These are phyloP conservation scores for Penicillium alfredii DNA, from an alignment of 495 filamentous ascomycete genomes.

Conservation along the genomic window DNA sequence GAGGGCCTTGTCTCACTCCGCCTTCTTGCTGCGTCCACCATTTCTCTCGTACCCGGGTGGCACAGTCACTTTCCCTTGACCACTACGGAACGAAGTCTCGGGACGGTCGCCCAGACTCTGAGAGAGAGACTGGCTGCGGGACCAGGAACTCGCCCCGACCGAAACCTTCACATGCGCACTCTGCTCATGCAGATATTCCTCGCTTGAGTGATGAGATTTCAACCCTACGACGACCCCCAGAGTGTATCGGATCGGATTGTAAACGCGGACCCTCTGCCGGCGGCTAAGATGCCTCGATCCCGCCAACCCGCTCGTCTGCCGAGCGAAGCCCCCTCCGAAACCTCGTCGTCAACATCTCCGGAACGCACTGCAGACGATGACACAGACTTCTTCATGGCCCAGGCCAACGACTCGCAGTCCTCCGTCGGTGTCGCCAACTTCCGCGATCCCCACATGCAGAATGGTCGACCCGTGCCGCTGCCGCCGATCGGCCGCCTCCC, in stretches of 20 bases:
- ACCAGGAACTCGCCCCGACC: too few species aligned
- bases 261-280: background rate
- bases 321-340: slow-evolving; percentile 47
- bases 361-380: slow-evolving; percentile 81
- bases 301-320: slow-evolving; percentile 35
- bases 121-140: too few species aligned
- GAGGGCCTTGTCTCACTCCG: slow-evolving; percentile 3
- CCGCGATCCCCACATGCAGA: slow-evolving; percentile 58
- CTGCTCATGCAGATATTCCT: slow-evolving; percentile 12
- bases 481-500: slow-evolving; percentile 80
- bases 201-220: slow-evolving; percentile 20
- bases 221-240: slow-evolving; percentile 12
- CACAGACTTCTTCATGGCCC: slow-evolving; percentile 82
- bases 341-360: slow-evolving; percentile 79
- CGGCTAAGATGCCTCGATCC: slow-evolving; percentile 34
- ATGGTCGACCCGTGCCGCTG: slow-evolving; percentile 48
- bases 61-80: too few species aligned
- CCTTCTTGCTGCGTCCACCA: slow-evolving; percentile 1
- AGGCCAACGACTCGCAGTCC: slow-evolving; percentile 82
- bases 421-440: slow-evolving; percentile 75
- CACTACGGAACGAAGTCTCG: too few species aligned
- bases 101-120: too few species aligned
- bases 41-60: too few species aligned
- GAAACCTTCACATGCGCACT: slow-evolving; percentile 6
- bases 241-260: slow-evolving; percentile 5